phyloP scores from a whole-genome alignment of 495 filamentous ascomycete species.

The Melanomma pulvis-pyrius region DNA sequence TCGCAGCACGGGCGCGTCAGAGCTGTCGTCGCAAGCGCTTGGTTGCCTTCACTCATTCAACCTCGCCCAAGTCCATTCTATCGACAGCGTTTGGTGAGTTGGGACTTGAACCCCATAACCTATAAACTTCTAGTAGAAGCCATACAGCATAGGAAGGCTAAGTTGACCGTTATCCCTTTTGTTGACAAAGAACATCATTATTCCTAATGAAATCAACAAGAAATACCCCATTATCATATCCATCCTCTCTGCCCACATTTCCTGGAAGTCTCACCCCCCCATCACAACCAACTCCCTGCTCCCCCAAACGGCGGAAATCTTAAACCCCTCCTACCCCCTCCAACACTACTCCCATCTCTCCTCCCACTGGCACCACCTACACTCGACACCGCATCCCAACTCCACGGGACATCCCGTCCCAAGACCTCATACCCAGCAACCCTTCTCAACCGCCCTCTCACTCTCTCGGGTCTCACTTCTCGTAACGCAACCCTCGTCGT shows the following conservation, averaged over 20 bases:
- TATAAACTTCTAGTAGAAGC: too few species aligned
- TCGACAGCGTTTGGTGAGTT: background rate
- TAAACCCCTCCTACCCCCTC: slow-evolving; percentile 15
- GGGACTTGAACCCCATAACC: too few species aligned
- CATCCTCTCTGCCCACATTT: too few species aligned
- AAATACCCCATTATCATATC: too few species aligned
- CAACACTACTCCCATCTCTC: background rate
- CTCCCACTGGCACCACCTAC: background rate
- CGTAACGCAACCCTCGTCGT: slow-evolving; percentile 25
- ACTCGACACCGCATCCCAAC: slow-evolving; percentile 34
- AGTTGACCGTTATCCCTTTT: too few species aligned
- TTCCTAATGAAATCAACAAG: too few species aligned
- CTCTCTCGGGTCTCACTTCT: slow-evolving; percentile 2
- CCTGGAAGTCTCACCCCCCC: background rate
- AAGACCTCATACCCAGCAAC: slow-evolving; percentile 37
- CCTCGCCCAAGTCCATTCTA: background rate
- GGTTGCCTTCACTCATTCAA: slow-evolving; percentile 7
- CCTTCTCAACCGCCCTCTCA: slow-evolving; percentile 26
- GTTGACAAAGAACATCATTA: too few species aligned
- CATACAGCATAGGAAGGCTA: too few species aligned
- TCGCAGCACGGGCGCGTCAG: slow-evolving; percentile 31
- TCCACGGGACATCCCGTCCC: slow-evolving; percentile 27
- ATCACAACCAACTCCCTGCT: slow-evolving; percentile 26
- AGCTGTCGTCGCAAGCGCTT: slow-evolving; percentile 6
- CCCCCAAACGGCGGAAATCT: slow-evolving; percentile 31